A percentile compares a stretch with the other conserved stretches of the same genome.
Conservation (phyloP, 2,329 filamentous ascomycete species). For the Harringtonia aguacate region DNA sequence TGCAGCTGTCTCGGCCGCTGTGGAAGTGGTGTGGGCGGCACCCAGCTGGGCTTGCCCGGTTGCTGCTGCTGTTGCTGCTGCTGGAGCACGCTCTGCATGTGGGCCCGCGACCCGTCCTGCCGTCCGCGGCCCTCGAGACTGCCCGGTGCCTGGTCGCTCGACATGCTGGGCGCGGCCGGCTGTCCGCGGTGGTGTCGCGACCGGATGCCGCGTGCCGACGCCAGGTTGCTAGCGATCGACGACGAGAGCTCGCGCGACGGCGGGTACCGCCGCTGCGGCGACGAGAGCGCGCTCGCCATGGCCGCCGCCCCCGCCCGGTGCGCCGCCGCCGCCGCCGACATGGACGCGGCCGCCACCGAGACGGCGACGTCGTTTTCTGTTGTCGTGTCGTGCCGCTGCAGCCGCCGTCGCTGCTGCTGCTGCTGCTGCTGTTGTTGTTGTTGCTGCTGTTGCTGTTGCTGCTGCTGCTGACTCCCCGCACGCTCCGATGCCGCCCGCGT, state of each 20-base stretch:
- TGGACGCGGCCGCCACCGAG: not conserved
- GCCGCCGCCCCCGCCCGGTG: conserved; percentile 6
- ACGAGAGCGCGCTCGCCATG: conserved; percentile 5
- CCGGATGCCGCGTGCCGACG: conserved; percentile 72
- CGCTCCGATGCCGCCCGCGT: not conserved
- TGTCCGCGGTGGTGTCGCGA: conserved; percentile 50
- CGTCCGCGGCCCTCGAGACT: conserved; percentile 50
- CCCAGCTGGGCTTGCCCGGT: conserved; percentile 40
- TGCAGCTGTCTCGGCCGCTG: conserved; percentile 21
- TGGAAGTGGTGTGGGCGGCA: conserved; percentile 37
- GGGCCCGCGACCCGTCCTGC: conserved; percentile 35
- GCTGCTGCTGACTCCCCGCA: not conserved
- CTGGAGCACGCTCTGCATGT: conserved; percentile 47
- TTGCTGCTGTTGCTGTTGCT: no score
- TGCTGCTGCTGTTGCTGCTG: conserved; percentile 20
- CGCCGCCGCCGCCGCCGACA: conserved; percentile 17
- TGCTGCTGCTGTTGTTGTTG: no score
- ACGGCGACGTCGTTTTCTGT: no score
- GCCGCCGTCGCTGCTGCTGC: no score
- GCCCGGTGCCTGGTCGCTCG: conserved; percentile 62
- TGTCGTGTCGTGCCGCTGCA: no score
- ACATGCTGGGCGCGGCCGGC: conserved; percentile 61
- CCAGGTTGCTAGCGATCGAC: conserved; percentile 81
- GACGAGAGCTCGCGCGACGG: conserved; percentile 60
- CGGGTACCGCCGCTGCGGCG: conserved; percentile 35